Conservation (phyloP, 345 rosid species). For the Trapa bicornis region DNA sequence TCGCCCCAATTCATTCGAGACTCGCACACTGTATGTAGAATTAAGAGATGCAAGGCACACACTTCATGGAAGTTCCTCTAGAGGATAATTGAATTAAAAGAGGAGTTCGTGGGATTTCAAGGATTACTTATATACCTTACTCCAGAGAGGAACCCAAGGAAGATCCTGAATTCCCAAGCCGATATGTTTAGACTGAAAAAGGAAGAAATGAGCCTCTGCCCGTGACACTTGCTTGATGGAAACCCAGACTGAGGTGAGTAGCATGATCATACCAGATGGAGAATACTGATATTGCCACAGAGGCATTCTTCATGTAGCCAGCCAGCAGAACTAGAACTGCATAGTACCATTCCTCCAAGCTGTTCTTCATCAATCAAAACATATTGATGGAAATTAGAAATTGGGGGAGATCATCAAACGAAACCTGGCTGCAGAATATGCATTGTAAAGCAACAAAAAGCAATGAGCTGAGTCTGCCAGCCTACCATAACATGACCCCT, state of each 20-base stretch:
- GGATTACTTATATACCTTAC: conserved; percentile 11
- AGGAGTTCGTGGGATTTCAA: not conserved
- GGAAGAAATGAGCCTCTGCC: not conserved
- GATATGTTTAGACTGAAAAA: conserved; percentile 27
- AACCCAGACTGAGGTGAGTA: not conserved
- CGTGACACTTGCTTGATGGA: not conserved
- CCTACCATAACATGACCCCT: conserved; percentile 25
- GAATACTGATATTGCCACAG: conserved; percentile 22
- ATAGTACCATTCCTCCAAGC: conserved; percentile 33
- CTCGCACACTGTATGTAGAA: conserved; percentile 25
- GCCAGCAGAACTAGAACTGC: conserved; percentile 22
- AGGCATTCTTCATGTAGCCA: conserved; percentile 28
- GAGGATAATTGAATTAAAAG: not conserved
- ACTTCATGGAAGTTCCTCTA: not conserved
- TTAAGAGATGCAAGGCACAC: not conserved
- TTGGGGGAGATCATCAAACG: not conserved
- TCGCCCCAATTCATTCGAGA: conserved; percentile 38
- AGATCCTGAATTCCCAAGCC: conserved; percentile 24
- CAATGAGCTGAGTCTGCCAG: not conserved
- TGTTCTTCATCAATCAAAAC: not conserved
- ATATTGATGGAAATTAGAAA: not conserved
- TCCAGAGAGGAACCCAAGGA: conserved; percentile 24
- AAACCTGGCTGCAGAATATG: not conserved
- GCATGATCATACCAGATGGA: conserved; percentile 23
- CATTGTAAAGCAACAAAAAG: not conserved